Base-by-base conservation (phyloP, 2,329 filamentous ascomycete genomes). In the Ophiostoma montium region DNA sequence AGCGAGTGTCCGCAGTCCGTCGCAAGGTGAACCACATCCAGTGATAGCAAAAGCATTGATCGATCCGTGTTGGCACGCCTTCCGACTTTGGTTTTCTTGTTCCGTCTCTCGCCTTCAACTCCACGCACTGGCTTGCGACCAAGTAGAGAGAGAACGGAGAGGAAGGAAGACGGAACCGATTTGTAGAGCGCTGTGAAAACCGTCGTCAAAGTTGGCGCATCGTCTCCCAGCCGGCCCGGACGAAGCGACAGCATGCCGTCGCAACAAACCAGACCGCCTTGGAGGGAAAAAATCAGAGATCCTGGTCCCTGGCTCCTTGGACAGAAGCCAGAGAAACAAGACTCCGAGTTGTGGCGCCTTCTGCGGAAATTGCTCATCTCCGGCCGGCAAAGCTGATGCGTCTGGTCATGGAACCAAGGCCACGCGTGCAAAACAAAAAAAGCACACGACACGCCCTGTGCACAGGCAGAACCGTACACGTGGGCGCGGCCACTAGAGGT, bases 141-240 rank as follows among this genome's bases (percentile, higher is more conserved):
- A n/a, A n/a, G n/a, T n/a, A n/a, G n/a, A n/a, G n/a, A 27, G 23
- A 27, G 59, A 62, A 59, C 62, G 63, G 65, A 76, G 16, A 43
- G 27, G 27, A 51, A 7, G 19, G 36, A 39, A 39, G 36, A 21
- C 32, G 13, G 8, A 16, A 30, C 21, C 42, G 19, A 30, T 30
- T 47, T 54, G 47, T 47, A 68, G 61, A 70, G 72, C 80, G 75
- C 86, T 86, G 76, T 84, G 86, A 94, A 95, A 95, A 78, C 67
- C 86, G 82, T 94, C 86, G 75, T 72, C 74, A 94, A 95, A 95
- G 94, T 79, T 78, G 86, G 86, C 78, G 70, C 70, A 44, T 76
- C 75, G 61, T 80, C 76, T 75, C 70, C 48, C 15, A 27, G n/a
- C 19, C 31, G 2, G 11, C 39, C 45, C 11, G 33, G 49, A 35